Evolutionary conservation across 106 monocot genomes (phyloP).

Genomic region (Dendrobium nobile): DNA sequence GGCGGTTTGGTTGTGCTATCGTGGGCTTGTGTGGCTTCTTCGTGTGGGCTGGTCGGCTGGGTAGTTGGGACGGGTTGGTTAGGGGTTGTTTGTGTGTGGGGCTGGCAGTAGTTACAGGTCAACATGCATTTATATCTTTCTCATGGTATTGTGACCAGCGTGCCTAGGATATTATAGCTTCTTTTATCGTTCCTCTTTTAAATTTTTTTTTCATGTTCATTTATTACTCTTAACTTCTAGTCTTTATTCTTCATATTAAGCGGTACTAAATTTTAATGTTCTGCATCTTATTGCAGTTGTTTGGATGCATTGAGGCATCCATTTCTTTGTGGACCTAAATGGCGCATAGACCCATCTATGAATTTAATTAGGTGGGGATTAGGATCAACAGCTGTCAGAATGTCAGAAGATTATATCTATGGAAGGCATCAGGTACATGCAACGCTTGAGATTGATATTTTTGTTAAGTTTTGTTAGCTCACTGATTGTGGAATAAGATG

Average conservation of each 20-base stretch:
- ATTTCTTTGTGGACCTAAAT: conserved; percentile 93
- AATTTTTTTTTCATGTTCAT: background rate
- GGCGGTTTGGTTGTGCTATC: too few relatives aligned
- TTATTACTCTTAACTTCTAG: background rate
- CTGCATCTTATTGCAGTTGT: conserved; percentile 50
- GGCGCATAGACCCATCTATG: conserved; percentile 75
- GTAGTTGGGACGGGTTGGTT: too few relatives aligned
- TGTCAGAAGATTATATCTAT: conserved; percentile 97
- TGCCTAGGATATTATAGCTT: background rate
- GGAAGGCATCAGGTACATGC: conserved; percentile 51
- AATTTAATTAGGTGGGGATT: conserved; percentile 85
- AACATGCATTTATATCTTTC: background rate
- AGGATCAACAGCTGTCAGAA: conserved; percentile 80
- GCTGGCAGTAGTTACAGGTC: too few relatives aligned
- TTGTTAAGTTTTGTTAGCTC: background rate
- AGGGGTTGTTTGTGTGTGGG: too few relatives aligned
- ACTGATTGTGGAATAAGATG: background rate
- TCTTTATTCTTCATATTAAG: background rate
- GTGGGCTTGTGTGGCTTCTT: too few relatives aligned
- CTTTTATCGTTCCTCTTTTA: background rate
- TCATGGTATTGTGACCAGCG: background rate
- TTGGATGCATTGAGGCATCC: conserved; percentile 88
- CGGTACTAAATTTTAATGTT: background rate
- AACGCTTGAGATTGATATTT: background rate
- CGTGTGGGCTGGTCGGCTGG: too few relatives aligned